Conservation (phyloP, 2,329 filamentous ascomycete species). For the Xylaria sp. region DNA sequence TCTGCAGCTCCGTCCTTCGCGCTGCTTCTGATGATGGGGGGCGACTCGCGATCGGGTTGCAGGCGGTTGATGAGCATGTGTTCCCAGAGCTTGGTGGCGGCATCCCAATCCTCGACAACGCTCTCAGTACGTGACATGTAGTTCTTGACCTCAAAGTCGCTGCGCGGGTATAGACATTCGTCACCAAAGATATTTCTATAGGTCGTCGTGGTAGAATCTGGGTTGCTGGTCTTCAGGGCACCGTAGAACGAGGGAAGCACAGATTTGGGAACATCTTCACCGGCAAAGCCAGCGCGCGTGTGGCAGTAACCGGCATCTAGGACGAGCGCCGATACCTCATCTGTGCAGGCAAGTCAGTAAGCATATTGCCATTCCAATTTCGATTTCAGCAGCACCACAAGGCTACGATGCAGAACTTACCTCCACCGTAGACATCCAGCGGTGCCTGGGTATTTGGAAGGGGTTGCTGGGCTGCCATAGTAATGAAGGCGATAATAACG, state of each 20-base stretch:
- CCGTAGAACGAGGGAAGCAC: constrained; percentile 92
- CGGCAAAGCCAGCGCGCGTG: constrained; percentile 93
- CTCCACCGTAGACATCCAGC: constrained; percentile 42
- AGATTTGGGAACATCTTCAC: constrained; percentile 95
- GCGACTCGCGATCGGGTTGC: constrained; percentile 74
- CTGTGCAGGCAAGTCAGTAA: constrained; percentile 52
- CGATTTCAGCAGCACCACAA: constrained; percentile 12
- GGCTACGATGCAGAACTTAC: constrained; percentile 32
- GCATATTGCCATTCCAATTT: not conserved
- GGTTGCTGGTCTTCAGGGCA: constrained; percentile 54
- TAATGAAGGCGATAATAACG: not conserved
- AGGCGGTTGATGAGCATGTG: constrained; percentile 87
- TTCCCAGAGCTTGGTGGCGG: constrained; percentile 88
- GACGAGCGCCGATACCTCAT: constrained; percentile 96
- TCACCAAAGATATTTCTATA: constrained; percentile 79
- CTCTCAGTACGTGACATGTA: constrained; percentile 83
- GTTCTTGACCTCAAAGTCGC: constrained; percentile 83
- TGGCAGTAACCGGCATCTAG: constrained; percentile 93
- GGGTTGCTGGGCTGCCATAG: constrained; percentile 40
- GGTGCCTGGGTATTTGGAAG: constrained; percentile 39
- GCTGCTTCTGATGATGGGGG: constrained; percentile 74
- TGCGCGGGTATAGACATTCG: constrained; percentile 80
- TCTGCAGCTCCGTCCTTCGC: constrained; percentile 76
- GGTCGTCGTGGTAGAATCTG: constrained; percentile 46
- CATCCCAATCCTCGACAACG: constrained; percentile 95